These are phyloP conservation scores for Noccaea caerulescens DNA, from an alignment of 345 rosid genomes.

Conservation along the genomic window DNA sequence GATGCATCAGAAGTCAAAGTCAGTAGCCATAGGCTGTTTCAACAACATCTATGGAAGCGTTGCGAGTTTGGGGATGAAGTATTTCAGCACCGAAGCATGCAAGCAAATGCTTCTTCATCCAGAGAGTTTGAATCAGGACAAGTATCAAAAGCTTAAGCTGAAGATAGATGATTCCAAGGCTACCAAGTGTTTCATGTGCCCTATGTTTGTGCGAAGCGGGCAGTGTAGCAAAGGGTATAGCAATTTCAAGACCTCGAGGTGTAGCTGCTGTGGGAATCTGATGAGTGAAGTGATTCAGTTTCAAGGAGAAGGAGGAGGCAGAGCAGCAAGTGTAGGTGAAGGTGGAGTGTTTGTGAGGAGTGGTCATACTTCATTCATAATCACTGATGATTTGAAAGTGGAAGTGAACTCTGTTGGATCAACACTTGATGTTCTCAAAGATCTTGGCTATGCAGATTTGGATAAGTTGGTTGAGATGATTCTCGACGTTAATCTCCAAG, in stretches of 20 bases:
- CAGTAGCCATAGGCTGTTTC: constrained; percentile 21
- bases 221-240: background rate
- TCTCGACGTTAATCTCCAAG: constrained; percentile 1
- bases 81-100: background rate
- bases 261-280: constrained; percentile 25
- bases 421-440: background rate
- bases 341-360: constrained; percentile 18
- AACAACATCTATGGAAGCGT: constrained; percentile 30
- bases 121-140: background rate
- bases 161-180: background rate
- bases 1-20: background rate
- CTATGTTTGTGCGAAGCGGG: background rate
- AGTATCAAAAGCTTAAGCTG: background rate
- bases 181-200: constrained; percentile 3
- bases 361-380: background rate
- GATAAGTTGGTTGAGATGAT: constrained; percentile 24
- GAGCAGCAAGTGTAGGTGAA: background rate
- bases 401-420: background rate
- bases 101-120: constrained; percentile 32
- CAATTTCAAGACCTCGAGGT: background rate
- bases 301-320: constrained; percentile 3
- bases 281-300: constrained; percentile 11
- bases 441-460: constrained; percentile 1
- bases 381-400: constrained; percentile 32
- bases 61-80: background rate